Conservation (phyloP, 2,329 filamentous ascomycete genomes). For the Curvularia lunata region DNA sequence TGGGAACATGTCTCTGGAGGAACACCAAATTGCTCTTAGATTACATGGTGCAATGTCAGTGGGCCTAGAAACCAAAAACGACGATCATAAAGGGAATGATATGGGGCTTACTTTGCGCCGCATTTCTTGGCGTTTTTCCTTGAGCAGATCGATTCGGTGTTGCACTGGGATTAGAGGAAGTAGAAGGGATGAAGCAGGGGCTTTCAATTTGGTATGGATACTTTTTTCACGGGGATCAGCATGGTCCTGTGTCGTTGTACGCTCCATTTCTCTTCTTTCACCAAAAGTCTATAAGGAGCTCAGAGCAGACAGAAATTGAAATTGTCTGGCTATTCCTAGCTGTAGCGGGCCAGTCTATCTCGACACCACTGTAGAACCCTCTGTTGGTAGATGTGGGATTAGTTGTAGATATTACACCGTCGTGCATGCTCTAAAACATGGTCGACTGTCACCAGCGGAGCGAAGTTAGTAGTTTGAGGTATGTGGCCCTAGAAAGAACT, state of each 20-base stretch:
- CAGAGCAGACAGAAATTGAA: neutral
- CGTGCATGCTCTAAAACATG: neutral
- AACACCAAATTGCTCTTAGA: neutral
- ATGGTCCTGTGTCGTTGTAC: neutral
- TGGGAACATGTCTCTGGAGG: neutral
- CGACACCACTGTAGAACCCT: neutral
- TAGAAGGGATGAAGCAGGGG: neutral
- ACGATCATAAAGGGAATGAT: neutral
- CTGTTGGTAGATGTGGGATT: neutral
- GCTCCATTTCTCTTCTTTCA: neutral
- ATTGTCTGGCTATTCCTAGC: neutral
- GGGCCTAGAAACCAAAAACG: neutral
- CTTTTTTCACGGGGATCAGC: neutral
- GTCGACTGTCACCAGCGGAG: neutral
- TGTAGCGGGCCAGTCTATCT: neutral
- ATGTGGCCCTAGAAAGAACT: no score
- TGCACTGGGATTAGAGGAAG: neutral
- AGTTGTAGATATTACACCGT: neutral
- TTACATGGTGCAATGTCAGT: neutral
- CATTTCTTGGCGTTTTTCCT: neutral
- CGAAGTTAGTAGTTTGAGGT: no score
- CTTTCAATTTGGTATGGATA: neutral
- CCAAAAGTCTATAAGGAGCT: neutral
- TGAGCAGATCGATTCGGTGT: neutral
- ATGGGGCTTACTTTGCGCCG: neutral